Conservation (phyloP, 768 basidiomycete genomes). For the Leccinum longicurvipes region DNA sequence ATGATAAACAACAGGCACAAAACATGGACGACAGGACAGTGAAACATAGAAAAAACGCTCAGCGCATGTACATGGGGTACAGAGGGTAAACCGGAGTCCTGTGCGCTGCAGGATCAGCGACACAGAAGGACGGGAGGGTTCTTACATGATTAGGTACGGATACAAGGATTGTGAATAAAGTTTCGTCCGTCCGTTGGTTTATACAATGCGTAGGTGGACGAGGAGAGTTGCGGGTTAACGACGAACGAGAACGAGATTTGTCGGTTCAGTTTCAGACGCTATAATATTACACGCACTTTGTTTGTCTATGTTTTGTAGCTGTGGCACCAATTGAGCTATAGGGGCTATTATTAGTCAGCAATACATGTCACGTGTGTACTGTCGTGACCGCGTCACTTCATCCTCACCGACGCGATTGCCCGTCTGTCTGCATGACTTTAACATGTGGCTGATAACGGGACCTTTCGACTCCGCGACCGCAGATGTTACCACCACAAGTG, state of each 20-base stretch:
- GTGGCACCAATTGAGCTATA: constrained; percentile 26
- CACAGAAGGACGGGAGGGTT: constrained; percentile 13
- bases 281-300: constrained; percentile 17
- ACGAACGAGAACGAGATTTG: constrained; percentile 14
- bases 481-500: constrained; percentile 41
- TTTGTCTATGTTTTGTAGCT: constrained; percentile 24
- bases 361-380: too few species aligned
- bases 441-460: constrained; percentile 55
- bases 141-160: constrained; percentile 36
- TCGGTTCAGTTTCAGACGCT: constrained; percentile 4
- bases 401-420: too few species aligned
- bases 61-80: constrained; percentile 18
- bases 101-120: constrained; percentile 32
- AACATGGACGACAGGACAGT: constrained; percentile 16
- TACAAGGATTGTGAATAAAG: constrained; percentile 30
- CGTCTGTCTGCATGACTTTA: not conserved
- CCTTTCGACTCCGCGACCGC: constrained; percentile 46
- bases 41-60: constrained; percentile 14
- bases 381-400: too few species aligned
- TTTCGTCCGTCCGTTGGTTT: constrained; percentile 12
- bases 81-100: constrained; percentile 4
- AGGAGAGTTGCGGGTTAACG: constrained; percentile 1
- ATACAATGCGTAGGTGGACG: constrained; percentile 25
- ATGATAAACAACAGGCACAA: constrained; percentile 27
- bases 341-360: too few species aligned